A percentile compares a stretch with the other conserved stretches of the same genome.
phyloP scores from a whole-genome alignment of 2,329 filamentous ascomycete species.

The Cercospora beticola region DNA sequence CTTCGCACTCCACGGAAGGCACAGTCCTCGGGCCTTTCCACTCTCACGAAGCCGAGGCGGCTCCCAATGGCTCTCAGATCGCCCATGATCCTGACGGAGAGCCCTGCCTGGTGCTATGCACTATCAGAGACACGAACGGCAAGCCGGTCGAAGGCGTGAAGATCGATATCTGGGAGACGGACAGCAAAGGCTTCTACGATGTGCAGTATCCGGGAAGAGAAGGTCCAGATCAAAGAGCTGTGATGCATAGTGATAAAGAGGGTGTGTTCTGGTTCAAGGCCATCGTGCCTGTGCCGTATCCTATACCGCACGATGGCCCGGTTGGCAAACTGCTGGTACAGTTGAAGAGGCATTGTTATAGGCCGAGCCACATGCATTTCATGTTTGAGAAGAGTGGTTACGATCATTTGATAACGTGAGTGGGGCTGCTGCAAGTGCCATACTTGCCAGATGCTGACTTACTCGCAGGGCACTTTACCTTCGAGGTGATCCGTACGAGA shows the following conservation, averaged over 20 bases:
- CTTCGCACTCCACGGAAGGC: conserved; percentile 67
- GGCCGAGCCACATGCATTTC: conserved; percentile 80
- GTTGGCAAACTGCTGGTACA: conserved; percentile 69
- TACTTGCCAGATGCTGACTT: background rate
- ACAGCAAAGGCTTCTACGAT: conserved; percentile 77
- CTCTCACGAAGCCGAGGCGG: conserved; percentile 68
- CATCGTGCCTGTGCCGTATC: conserved; percentile 81
- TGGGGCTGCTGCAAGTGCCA: conserved; percentile 31
- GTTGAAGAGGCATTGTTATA: conserved; percentile 72
- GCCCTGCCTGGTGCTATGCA: conserved; percentile 72
- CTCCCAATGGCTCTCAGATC: conserved; percentile 60
- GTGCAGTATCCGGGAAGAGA: conserved; percentile 68
- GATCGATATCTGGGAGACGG: conserved; percentile 84
- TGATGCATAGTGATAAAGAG: conserved; percentile 67
- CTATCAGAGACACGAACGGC: conserved; percentile 63
- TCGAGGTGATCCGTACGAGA: conserved; percentile 76
- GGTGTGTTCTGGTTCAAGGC: conserved; percentile 83
- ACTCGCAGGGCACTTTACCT: conserved; percentile 65
- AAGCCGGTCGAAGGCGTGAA: conserved; percentile 64
- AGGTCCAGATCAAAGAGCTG: conserved; percentile 68
- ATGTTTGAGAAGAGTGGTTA: conserved; percentile 81
- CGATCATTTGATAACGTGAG: conserved; percentile 80
- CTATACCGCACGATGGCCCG: conserved; percentile 80
- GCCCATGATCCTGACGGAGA: conserved; percentile 68
- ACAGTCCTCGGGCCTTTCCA: conserved; percentile 82